Evolutionary conservation across 352 stramenopile species (phyloP).

Genomic region (Globisporangium recalcitrans): DNA sequence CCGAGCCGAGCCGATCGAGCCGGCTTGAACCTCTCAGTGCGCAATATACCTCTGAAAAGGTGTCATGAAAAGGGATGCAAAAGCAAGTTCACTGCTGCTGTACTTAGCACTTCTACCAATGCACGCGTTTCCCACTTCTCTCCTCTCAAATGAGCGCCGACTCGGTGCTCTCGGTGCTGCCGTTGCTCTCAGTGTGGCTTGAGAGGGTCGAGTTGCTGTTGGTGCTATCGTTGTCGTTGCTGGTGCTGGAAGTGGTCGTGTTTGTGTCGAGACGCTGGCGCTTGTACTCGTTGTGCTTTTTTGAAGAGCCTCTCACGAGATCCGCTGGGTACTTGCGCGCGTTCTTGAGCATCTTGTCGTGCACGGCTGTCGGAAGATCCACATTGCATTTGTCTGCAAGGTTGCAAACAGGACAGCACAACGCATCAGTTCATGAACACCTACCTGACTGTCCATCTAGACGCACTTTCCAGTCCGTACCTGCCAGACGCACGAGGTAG

Average conservation of each 20-base stretch:
- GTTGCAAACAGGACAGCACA: neutral
- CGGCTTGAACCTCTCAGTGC: too few species aligned
- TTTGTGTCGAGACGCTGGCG: slow-evolving; percentile 41
- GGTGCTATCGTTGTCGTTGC: neutral
- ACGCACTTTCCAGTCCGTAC: too few species aligned
- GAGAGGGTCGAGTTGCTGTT: neutral
- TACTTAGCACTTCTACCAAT: too few species aligned
- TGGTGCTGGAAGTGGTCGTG: slow-evolving; percentile 2
- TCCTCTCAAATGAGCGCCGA: slow-evolving; percentile 6
- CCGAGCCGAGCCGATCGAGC: too few species aligned
- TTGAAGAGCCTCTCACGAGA: slow-evolving; percentile 50
- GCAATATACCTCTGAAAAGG: too few species aligned
- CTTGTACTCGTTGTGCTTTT: slow-evolving; percentile 84
- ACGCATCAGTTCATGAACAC: neutral
- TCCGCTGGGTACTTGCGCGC: slow-evolving; percentile 78
- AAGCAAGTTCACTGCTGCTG: too few species aligned
- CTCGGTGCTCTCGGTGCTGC: slow-evolving; percentile 10
- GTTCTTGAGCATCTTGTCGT: slow-evolving; percentile 92
- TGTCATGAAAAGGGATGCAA: too few species aligned
- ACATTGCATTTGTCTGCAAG: slow-evolving; percentile 81
- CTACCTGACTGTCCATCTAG: neutral
- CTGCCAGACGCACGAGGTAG: slow-evolving; percentile 93
- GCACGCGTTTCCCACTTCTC: neutral
- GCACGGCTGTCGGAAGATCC: slow-evolving; percentile 81
- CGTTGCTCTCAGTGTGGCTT: neutral